A percentile compares a stretch with the other conserved stretches of the same genome.
phyloP scores from a whole-genome alignment of 2,329 filamentous ascomycete genomes.

The Cercospora zeae-maydis region DNA sequence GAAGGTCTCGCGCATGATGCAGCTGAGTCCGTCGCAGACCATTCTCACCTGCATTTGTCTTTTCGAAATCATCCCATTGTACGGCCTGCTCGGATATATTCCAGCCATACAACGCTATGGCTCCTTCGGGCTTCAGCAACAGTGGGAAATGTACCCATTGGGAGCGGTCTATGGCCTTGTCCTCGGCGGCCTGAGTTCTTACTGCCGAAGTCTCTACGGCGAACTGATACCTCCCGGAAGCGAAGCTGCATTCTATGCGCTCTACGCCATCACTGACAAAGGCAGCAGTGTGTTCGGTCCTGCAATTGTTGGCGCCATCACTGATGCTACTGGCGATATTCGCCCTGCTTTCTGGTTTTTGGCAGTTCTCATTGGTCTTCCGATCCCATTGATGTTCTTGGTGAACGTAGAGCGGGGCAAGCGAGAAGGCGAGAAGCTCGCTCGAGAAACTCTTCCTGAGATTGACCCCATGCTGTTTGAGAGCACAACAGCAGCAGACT shows the following conservation, averaged over 20 bases:
- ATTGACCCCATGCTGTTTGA: neutral
- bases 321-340: slow-evolving; percentile 60
- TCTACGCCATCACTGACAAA: slow-evolving; percentile 98
- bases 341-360: slow-evolving; percentile 82
- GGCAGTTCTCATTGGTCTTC: slow-evolving; percentile 75
- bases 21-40: slow-evolving; percentile 75
- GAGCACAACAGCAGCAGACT: neutral
- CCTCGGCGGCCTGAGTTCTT: slow-evolving; percentile 84
- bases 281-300: slow-evolving; percentile 91
- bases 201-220: slow-evolving; percentile 87
- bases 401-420: slow-evolving; percentile 70
- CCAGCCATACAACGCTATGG: slow-evolving; percentile 72
- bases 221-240: slow-evolving; percentile 92
- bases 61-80: slow-evolving; percentile 89
- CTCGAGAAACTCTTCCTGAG: slow-evolving; percentile 31
- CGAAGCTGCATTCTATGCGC: slow-evolving; percentile 91
- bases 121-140: slow-evolving; percentile 80
- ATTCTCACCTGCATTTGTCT: slow-evolving; percentile 87
- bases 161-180: slow-evolving; percentile 90
- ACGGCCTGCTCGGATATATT: slow-evolving; percentile 83
- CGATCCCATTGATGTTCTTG: slow-evolving; percentile 77
- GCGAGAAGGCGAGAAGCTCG: slow-evolving; percentile 42
- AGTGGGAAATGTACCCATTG: slow-evolving; percentile 95
- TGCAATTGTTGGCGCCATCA: slow-evolving; percentile 88
- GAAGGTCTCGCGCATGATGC: slow-evolving; percentile 65